These are phyloP conservation scores for Colletotrichum cordylinicola DNA, from an alignment of 2,329 filamentous ascomycete genomes.

Conservation along the genomic window DNA sequence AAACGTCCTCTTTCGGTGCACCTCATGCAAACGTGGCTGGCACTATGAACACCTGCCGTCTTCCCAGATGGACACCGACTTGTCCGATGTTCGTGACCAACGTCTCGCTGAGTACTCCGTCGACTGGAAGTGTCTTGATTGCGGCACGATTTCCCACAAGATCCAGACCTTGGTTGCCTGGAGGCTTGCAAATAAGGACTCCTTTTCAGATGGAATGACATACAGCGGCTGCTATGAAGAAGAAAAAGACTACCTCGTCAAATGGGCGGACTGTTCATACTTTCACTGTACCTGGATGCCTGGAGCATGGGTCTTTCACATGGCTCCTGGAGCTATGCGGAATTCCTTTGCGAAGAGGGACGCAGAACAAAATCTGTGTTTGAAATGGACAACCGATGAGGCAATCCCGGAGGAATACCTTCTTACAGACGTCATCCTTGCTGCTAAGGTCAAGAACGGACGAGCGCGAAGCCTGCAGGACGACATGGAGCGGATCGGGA, in stretches of 20 bases:
- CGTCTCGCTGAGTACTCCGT: slow-evolving; percentile 75
- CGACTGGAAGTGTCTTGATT: slow-evolving; percentile 84
- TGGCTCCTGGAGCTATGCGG: slow-evolving; percentile 68
- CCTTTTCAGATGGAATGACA: slow-evolving; percentile 56
- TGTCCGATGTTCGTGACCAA: slow-evolving; percentile 56
- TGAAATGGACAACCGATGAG: slow-evolving; percentile 73
- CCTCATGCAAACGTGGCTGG: slow-evolving; percentile 76
- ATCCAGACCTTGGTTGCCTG: slow-evolving; percentile 86
- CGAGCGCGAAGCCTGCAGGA: slow-evolving; percentile 46
- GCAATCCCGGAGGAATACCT: slow-evolving; percentile 89
- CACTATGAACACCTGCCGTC: slow-evolving; percentile 80
- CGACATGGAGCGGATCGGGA: slow-evolving; percentile 73
- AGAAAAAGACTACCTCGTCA: slow-evolving; percentile 90
- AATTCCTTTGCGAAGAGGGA: slow-evolving; percentile 78
- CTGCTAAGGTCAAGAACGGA: slow-evolving; percentile 55
- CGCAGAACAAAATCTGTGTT: slow-evolving; percentile 49
- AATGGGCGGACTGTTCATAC: slow-evolving; percentile 84
- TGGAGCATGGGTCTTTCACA: slow-evolving; percentile 86
- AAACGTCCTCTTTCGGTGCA: slow-evolving; percentile 85
- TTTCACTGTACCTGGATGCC: slow-evolving; percentile 86
- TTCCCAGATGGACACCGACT: slow-evolving; percentile 9
- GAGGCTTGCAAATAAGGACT: slow-evolving; percentile 71
- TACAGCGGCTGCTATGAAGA: slow-evolving; percentile 64
- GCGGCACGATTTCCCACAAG: slow-evolving; percentile 67
- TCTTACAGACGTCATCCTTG: slow-evolving; percentile 85